Percentiles rank a stretch among this genome's conserved stretches.
Evolutionary conservation across 1,139 yeast genomes (phyloP).

Genomic region (Pichia sp.): DNA sequence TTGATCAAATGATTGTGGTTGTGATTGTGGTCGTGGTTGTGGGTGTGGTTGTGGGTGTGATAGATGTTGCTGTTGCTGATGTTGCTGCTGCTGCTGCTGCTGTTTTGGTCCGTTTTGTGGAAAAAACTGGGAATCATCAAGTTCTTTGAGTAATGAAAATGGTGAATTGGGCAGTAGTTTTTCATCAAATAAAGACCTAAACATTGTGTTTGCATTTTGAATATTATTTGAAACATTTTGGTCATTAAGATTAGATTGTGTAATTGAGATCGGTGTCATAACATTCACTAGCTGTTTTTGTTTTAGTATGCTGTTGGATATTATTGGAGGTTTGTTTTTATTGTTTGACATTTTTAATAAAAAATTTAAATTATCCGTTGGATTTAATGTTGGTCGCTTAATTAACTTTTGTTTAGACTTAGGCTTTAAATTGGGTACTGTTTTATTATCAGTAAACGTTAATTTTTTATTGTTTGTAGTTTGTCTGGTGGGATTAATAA

Average conservation of each 20-base stretch:
- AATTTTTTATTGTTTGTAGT: neutral
- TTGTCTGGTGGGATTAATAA: neutral
- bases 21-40: neutral
- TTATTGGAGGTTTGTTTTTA: neutral
- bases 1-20: neutral
- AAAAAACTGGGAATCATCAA: slow-evolving; percentile 3
- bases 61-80: neutral
- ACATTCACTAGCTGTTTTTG: neutral
- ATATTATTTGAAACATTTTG: slow-evolving; percentile 5
- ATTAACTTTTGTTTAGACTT: neutral
- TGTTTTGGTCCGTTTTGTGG: neutral
- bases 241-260: neutral
- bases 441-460: neutral
- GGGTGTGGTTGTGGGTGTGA: neutral
- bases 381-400: slow-evolving; percentile 5
- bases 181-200: slow-evolving; percentile 12
- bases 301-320: neutral
- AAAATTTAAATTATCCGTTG: slow-evolving; percentile 13
- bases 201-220: slow-evolving; percentile 12
- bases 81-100: neutral
- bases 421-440: neutral
- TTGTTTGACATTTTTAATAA: slow-evolving; percentile 10
- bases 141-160: slow-evolving; percentile 16
- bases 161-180: slow-evolving; percentile 9
- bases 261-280: neutral